Conservation (phyloP, 2,329 filamentous ascomycete genomes). For the Pochonia chlamydosporia region DNA sequence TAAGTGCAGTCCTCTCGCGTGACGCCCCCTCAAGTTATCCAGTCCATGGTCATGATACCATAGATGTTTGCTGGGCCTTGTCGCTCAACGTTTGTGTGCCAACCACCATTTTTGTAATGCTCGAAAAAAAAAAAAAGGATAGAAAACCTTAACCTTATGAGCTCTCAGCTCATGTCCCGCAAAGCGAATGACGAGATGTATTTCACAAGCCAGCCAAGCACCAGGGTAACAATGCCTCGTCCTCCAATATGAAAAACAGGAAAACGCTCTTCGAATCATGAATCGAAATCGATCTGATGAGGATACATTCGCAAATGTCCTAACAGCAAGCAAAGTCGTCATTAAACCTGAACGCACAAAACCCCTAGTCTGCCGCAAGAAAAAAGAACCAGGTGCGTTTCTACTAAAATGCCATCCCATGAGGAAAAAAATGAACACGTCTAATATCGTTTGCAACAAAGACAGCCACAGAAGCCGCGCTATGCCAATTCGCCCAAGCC, state of each 20-base stretch:
- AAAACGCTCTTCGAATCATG: conserved; percentile 2
- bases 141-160: background rate
- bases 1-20: background rate
- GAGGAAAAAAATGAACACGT: conserved; percentile 9
- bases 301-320: background rate
- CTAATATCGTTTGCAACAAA: conserved; percentile 13
- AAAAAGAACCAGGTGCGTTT: conserved; percentile 3
- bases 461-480: conserved; percentile 5
- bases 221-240: background rate
- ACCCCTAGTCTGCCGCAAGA: conserved; percentile 1
- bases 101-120: background rate
- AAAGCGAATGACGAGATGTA: background rate
- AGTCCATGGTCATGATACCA: background rate
- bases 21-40: background rate
- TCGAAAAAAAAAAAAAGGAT: background rate
- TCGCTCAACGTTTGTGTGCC: background rate
- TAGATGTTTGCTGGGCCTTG: background rate
- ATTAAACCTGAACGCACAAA: conserved; percentile 16
- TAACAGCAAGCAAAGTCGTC: conserved; percentile 8
- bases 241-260: conserved; percentile 6
- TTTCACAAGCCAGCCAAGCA: background rate
- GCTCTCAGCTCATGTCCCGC: background rate
- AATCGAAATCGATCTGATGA: background rate
- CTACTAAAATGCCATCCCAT: conserved; percentile 13
- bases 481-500: background rate